Percentiles rank a stretch among this genome's conserved stretches.
Evolutionary conservation across 306 rosid species (phyloP).

Genomic region (Hippophae rhamnoides): DNA sequence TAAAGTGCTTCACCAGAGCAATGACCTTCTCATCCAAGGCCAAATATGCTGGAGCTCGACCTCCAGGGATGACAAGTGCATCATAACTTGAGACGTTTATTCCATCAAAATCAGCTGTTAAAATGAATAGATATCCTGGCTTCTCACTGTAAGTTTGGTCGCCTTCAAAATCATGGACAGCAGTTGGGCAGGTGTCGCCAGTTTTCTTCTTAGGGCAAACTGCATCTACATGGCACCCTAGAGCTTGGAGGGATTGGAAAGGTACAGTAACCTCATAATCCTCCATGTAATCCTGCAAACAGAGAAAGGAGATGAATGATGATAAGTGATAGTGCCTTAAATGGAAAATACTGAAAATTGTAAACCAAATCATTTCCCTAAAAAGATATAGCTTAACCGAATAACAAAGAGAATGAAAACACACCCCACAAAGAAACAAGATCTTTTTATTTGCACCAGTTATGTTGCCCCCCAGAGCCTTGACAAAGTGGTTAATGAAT

Average conservation of each 20-base stretch:
- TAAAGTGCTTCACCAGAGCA: conserved; percentile 30
- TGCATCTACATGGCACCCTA: conserved; percentile 80
- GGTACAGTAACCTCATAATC: conserved; percentile 78
- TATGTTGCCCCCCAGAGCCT: conserved; percentile 71
- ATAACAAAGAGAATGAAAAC: conserved; percentile 13
- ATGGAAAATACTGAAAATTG: background rate
- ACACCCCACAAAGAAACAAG: conserved; percentile 87
- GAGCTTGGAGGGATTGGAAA: conserved; percentile 76
- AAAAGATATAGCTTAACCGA: conserved; percentile 3
- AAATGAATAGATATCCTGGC: conserved; percentile 57
- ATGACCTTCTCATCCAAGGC: conserved; percentile 34
- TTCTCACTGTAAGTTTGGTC: conserved; percentile 80
- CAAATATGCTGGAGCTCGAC: conserved; percentile 45
- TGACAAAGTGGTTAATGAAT: conserved; percentile 43
- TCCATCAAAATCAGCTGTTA: conserved; percentile 51
- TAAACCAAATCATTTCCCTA: background rate
- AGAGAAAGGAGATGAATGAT: background rate
- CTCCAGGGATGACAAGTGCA: conserved; percentile 49
- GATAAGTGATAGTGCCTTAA: background rate
- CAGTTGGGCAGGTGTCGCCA: conserved; percentile 70
- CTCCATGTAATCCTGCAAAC: conserved; percentile 75
- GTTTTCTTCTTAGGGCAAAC: conserved; percentile 72
- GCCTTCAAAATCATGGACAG: conserved; percentile 88
- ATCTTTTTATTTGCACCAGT: conserved; percentile 51
- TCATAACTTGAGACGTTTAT: conserved; percentile 53